Conservation (phyloP, 202 grass and related monocot genomes). For the Carex arenaria region DNA sequence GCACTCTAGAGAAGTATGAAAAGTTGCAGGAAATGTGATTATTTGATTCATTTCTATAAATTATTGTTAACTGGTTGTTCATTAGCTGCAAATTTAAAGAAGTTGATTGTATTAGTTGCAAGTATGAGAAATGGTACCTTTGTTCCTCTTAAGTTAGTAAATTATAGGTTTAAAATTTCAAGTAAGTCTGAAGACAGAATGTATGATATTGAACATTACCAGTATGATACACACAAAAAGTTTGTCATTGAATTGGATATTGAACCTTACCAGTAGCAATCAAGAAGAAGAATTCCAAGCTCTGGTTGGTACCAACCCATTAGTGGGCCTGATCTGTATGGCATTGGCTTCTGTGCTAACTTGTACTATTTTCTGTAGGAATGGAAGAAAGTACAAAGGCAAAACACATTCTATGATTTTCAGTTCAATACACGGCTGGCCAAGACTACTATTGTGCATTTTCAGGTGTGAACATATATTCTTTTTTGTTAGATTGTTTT, state of each 20-base stretch:
- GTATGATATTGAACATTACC: neutral
- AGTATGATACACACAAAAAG: neutral
- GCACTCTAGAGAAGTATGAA: neutral
- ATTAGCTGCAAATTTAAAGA: neutral
- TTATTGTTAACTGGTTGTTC: neutral
- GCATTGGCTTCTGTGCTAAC: neutral
- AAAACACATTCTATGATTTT: constrained; percentile 62
- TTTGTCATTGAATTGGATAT: neutral
- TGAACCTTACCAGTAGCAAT: neutral
- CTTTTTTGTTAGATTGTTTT: neutral
- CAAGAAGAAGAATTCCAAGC: neutral
- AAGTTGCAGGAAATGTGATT: neutral
- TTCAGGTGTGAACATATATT: constrained; percentile 54
- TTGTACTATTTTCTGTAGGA: constrained; percentile 31
- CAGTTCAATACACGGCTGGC: constrained; percentile 65
- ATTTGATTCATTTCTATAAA: neutral
- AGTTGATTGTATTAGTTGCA: neutral
- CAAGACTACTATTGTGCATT: constrained; percentile 70
- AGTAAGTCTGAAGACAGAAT: neutral
- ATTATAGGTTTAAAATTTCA: neutral
- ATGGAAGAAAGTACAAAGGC: constrained; percentile 42
- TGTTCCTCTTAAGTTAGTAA: neutral
- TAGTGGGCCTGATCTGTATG: neutral
- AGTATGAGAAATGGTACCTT: neutral
- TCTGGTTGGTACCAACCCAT: neutral